Base-by-base conservation (phyloP, 1,284 basidiomycete species). In the Rugosomyces carneus region DNA sequence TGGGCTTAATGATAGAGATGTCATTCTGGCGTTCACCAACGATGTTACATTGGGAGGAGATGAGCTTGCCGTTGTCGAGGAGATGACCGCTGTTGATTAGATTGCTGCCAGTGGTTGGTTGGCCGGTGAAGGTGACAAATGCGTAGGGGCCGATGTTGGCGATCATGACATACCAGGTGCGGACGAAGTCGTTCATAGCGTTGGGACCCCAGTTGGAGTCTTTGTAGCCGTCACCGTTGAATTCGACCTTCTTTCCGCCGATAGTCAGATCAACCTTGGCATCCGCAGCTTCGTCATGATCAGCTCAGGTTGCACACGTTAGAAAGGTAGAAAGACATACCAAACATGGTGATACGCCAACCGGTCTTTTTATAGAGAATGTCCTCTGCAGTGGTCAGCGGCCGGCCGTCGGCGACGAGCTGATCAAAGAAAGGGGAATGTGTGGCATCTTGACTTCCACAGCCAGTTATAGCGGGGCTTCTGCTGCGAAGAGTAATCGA, bases 141-240 rank as follows among this genome's bases (percentile, higher is more conserved):
- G 51, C 46, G 48, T 48, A 52, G 11, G 51, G 51, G n/a, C 51
- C 51, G 15, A 52, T 48, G 27, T 42, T 44, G 29, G 51, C 51
- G 13, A 52, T 52, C 35, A 52, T 45, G 18, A 52, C 51, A 34
- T 52, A 52, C 51, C 51, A 52, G 10, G 51, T 44, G 23, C 37
- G 9, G 18, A 52, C 36, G 27, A 52, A 52, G 26, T 49, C 48
- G 32, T 52, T 52, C 48, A 52, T 47, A n/a, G 51, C 51, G 21
- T 49, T 42, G 6, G 51, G 42, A 15, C 44, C 44, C 51, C 51
- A 52, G 40, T 52, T 52, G 7, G 51, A 52, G 23, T 52, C 51
- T 38, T 52, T 52, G 37, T 52, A 52, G 16, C 51, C 51, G 34
- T 44, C 26, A 20, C 51, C 51, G 9, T 6, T 32, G 36, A 52